Base-by-base conservation (phyloP, 768 basidiomycete species). In the Calocybe gangraenosa region DNA sequence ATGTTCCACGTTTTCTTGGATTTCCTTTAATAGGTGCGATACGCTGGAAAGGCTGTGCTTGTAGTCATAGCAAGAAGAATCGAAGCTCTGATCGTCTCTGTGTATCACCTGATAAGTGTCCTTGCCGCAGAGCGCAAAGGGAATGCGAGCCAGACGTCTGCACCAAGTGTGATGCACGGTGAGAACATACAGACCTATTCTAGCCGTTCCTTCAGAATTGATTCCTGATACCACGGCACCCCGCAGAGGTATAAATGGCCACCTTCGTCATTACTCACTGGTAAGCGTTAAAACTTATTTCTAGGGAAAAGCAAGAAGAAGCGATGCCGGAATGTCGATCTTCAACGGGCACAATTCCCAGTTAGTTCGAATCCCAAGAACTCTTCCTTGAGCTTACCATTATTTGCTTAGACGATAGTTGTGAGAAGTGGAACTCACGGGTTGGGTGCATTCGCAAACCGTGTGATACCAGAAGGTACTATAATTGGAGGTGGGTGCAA, bases 71-170 rank as follows among this genome's bases (percentile, higher is more conserved):
- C 21, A 60, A 51, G 33, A 59, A 44, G n/a, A 61, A 52, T 30
- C 57, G 32, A 20, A 28, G 40, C 15, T 19, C n/a, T 28, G 57
- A 52, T 23, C 42, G 48, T 2, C 39, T 36, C 1, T 66, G 58
- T 46, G 58, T 57, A 32, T 21, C 18, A 8, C 5, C 3, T 1
- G 32, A 38, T 0, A 44, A 25, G 2, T 81, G 79, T 51, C 30
- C 54, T 1, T 82, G 81, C 58, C 41, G 25, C 1, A 40, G 30
- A 5, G 19, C 54, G 0, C 33, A 20, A 0, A 63, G 74, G 38
- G 79, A 82, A 55, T 82, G 81, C 49, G 67, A 75, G 47, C 79
- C 79, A 14, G 76, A 76, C 8, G 42, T 74, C 3, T 82, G 81
- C 54, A 23, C 50, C 0, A 53, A 37, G 1, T 80, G 78, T 49